Evolutionary conservation across 352 stramenopile species (phyloP), one percentile per base, ranked within the genome.

Genomic region (Phytopythium boreale): DNA sequence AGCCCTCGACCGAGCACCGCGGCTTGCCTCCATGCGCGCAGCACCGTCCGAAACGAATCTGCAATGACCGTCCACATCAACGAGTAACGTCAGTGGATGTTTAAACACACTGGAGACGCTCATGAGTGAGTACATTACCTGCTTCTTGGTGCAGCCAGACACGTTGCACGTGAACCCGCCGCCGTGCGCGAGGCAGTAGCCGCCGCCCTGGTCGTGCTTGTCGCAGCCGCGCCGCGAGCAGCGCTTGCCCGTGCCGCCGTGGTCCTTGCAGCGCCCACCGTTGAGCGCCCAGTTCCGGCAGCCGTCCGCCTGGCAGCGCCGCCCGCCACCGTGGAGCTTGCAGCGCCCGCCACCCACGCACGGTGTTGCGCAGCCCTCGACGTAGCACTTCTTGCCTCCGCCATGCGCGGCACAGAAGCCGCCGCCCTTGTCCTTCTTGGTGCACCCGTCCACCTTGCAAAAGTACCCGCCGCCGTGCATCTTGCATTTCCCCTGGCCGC

Each of bases 381-480:
- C 69, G 41, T 78, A 95, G 62, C 87, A 95, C 56, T 92, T 90
- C 57, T 93, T 93, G 27, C 88, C 88, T 9, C 88, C 88, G 8
- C 88, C 88, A 59, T 95, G 88, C 10, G 76, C 66, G 26, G 82
- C 85, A 64, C 88, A 96, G 26, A 88, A 79, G 19, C 88, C 88
- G 6, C 87, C 86, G 24, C 88, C 88, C 57, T 92, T 89, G 62
- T 96, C 87, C 52, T 92, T 92, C 73, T 96, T 96, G 24, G 59
- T 67, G 62, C 88, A 96, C 7, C 80, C 85, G 6, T 87, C 71
- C 6, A 80, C 60, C 56, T 92, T 92, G 61, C 88, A 96, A 39
- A 82, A 84, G 62, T 95, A 93, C 17, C 86, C 86, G 5, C 86
- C 86, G n/a, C 86, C 86, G 56, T 95, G 86, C 14, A 78, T 70